These are phyloP conservation scores for Basidioascus undulatus DNA, from an alignment of 768 basidiomycete genomes.

Conservation along the genomic window DNA sequence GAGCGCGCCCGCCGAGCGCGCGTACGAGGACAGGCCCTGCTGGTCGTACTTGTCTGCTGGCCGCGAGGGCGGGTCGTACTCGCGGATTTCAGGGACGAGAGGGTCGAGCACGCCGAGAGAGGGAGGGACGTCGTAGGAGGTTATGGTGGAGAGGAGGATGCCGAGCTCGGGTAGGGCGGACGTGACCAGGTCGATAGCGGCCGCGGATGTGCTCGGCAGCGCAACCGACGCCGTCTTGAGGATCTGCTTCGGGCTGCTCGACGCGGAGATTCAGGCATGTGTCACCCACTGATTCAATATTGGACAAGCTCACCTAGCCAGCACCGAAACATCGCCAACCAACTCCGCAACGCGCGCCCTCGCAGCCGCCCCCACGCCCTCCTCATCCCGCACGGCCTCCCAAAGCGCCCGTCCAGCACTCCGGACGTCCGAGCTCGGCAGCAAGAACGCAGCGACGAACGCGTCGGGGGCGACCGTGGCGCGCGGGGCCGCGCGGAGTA, in stretches of 20 bases:
- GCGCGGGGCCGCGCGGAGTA: too few species aligned
- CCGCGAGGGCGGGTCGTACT: slow-evolving; percentile 2
- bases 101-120: slow-evolving; percentile 26
- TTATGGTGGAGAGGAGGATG: slow-evolving; percentile 1
- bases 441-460: too few species aligned
- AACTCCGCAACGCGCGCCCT: not conserved
- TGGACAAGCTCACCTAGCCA: not conserved
- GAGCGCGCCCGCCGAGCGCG: slow-evolving; percentile 34
- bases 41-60: slow-evolving; percentile 18
- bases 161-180: not conserved
- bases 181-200: not conserved
- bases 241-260: slow-evolving; percentile 3
- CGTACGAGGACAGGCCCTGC: slow-evolving; percentile 36
- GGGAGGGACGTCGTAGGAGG: slow-evolving; percentile 2
- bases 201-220: not conserved
- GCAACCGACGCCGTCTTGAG: not conserved
- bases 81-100: slow-evolving; percentile 26
- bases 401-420: not conserved
- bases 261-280: not conserved
- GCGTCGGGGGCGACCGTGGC: too few species aligned
- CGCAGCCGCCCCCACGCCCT: not conserved
- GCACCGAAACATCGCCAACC: not conserved
- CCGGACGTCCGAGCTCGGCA: too few species aligned
- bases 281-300: not conserved
- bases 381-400: not conserved